Percentiles rank a stretch among this genome's conserved stretches.
Conservation (phyloP, 2,329 filamentous ascomycete species). For the Aspergillus nomiae region DNA sequence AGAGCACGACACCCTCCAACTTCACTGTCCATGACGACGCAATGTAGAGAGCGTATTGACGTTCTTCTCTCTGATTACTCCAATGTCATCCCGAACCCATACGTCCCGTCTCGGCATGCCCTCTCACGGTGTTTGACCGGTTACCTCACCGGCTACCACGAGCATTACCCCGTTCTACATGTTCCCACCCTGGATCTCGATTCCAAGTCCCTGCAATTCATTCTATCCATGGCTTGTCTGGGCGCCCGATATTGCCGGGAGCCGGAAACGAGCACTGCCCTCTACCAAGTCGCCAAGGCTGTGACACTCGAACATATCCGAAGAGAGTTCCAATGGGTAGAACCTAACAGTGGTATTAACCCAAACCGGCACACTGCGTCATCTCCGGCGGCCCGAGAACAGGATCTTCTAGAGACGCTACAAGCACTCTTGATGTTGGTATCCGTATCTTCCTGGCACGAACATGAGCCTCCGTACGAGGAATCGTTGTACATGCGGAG, state of each 20-base stretch:
- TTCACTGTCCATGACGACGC: constrained; percentile 33
- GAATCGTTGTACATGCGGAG: constrained; percentile 33
- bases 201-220: constrained; percentile 24
- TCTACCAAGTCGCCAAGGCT: constrained; percentile 35
- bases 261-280: constrained; percentile 34
- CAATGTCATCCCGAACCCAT: constrained; percentile 30
- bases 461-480: constrained; percentile 33
- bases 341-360: not conserved
- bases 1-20: constrained; percentile 30
- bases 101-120: constrained; percentile 35
- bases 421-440: constrained; percentile 32
- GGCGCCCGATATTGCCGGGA: constrained; percentile 37
- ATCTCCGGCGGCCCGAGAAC: constrained; percentile 19
- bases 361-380: not conserved
- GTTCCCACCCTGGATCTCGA: constrained; percentile 34
- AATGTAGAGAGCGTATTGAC: constrained; percentile 33
- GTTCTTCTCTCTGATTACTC: constrained; percentile 24
- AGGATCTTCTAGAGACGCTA: constrained; percentile 30
- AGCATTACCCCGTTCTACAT: constrained; percentile 37
- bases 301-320: constrained; percentile 36
- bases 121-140: constrained; percentile 36
- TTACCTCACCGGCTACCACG: constrained; percentile 35
- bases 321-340: constrained; percentile 27
- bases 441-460: constrained; percentile 35
- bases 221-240: constrained; percentile 35